phyloP scores from a whole-genome alignment of 148 eudicot species.

The Persicaria maculosa region DNA sequence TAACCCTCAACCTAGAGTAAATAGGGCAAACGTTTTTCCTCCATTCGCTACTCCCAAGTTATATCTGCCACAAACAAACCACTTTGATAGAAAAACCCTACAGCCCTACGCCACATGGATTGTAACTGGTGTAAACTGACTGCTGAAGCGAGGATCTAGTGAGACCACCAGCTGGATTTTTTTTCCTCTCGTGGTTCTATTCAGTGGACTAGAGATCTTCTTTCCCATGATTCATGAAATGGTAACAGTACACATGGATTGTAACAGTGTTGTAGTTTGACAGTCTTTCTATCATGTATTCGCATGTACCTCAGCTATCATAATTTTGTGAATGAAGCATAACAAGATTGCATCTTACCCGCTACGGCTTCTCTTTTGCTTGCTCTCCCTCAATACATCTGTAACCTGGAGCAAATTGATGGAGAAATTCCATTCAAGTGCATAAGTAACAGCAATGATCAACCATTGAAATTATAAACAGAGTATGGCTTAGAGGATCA shows the following conservation, averaged over 20 bases:
- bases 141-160: too few relatives aligned
- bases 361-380: slow-evolving; percentile 77
- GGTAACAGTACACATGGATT: too few relatives aligned
- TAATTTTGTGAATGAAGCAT: neutral
- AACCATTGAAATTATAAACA: neutral
- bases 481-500: neutral
- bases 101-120: too few relatives aligned
- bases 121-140: too few relatives aligned
- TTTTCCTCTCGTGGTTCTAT: too few relatives aligned
- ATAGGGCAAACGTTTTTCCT: too few relatives aligned
- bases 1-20: too few relatives aligned
- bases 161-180: too few relatives aligned
- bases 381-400: slow-evolving; percentile 61
- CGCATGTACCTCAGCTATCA: neutral
- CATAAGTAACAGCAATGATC: neutral
- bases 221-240: too few relatives aligned
- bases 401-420: slow-evolving; percentile 29
- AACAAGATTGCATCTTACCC: slow-evolving; percentile 40
- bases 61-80: neutral
- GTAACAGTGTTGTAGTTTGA: too few relatives aligned
- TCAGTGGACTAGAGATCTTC: too few relatives aligned
- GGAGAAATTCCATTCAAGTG: neutral
- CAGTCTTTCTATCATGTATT: neutral
- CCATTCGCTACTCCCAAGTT: neutral
- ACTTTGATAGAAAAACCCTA: too few relatives aligned